phyloP scores from a whole-genome alignment of 306 rosid species.

The Fagus sylvatica region DNA sequence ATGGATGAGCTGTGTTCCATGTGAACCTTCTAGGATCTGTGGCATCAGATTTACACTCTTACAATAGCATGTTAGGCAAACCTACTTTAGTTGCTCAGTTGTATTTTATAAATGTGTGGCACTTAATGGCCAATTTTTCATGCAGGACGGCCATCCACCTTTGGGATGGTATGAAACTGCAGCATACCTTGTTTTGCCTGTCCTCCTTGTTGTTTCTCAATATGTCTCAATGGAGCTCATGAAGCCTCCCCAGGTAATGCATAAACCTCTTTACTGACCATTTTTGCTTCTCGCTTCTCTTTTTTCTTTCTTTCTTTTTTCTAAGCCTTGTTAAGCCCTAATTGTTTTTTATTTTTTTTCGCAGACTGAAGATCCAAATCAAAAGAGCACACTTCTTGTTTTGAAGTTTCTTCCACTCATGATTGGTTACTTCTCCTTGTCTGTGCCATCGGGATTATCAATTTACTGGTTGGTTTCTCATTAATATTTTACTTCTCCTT shows the following conservation, averaged over 20 bases:
- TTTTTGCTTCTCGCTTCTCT: conserved; percentile 19
- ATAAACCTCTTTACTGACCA: conserved; percentile 7
- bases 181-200: conserved; percentile 92
- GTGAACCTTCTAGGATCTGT: background rate
- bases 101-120: conserved; percentile 2
- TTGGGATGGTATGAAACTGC: conserved; percentile 91
- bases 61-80: background rate
- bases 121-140: conserved; percentile 21
- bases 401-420: conserved; percentile 98
- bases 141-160: conserved; percentile 99
- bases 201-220: conserved; percentile 85
- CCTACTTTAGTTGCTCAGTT: conserved; percentile 13
- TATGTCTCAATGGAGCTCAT: conserved; percentile 92
- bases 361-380: conserved; percentile 92
- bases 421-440: conserved; percentile 97
- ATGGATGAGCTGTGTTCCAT: background rate
- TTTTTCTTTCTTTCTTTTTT: conserved; percentile 6
- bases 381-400: conserved; percentile 83
- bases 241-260: conserved; percentile 95
- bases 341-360: conserved; percentile 47
- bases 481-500: conserved; percentile 57
- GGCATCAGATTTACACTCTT: background rate
- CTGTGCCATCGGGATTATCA: conserved; percentile 97
- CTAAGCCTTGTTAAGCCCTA: conserved; percentile 23
- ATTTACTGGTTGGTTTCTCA: conserved; percentile 91